Evolutionary conservation across 257 asterid genomes (phyloP), one percentile per base, ranked within the genome.

Genomic region (Solanum neorickii): DNA sequence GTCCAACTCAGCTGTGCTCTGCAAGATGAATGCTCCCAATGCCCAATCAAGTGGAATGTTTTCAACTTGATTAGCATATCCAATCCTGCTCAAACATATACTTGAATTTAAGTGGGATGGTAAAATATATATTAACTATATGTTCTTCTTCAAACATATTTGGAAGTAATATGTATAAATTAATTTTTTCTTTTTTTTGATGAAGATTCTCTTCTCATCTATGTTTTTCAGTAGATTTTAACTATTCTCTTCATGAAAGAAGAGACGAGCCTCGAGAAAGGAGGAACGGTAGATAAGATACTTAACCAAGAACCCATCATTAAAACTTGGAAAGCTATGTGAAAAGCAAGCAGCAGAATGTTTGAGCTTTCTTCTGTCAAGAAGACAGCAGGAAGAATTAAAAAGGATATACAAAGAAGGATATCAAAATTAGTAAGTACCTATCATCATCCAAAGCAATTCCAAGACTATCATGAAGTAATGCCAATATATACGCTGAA

Each of bases 381-480:
- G 31, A 39, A 49, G 6, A 29, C 20, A 18, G 16, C 44, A 80
- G 29, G 12, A 82, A 47, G 85, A 29, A 82, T 47, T 18, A 20
- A 78, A 78, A 29, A 5, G 42, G 18, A 70, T 56, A 84, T 35
- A 20, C 12, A 35, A 33, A 37, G 75, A 44, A 44, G 59, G 56
- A 44, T 68, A 70, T 44, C 42, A 47, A 2, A 59, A 3, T 25
- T 23, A 85, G 46, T 46, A 59, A 56, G 68, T 92, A 96, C 99
- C 99, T 95, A 42, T 87, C 89, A 90, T 96, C 98, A 83, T 97
- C 90, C 90, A 97, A 88, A 87, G 94, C 94, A 89, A 96, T 91
- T 91, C 99, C 99, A 86, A 96, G 99, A 86, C 97, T 95, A 87
- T 97, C 99, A 65, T 97, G 99, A 87, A 97, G 99, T 86, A 96